Evolutionary conservation across 768 basidiomycete species (phyloP).

Genomic region (Lactifluus hygrophoroides): DNA sequence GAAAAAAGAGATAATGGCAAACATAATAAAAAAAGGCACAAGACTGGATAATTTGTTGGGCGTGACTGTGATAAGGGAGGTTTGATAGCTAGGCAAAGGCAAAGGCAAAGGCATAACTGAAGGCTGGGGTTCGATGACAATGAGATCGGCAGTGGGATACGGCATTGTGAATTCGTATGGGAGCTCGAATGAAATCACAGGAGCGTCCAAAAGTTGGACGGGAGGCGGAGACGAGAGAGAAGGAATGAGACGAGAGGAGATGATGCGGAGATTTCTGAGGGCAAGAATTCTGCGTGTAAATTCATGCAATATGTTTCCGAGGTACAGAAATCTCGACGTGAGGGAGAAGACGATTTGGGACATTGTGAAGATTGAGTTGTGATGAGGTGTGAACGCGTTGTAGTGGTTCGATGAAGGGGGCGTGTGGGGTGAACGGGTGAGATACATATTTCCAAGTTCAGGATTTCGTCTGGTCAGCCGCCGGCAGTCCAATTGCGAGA

Average conservation of each 20-base stretch:
- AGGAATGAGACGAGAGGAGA: background rate
- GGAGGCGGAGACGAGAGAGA: background rate
- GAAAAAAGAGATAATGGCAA: background rate
- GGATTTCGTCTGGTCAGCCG: background rate
- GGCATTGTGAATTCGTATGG: background rate
- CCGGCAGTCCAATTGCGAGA: background rate
- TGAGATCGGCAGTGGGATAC: background rate
- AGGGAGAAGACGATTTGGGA: background rate
- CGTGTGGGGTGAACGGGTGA: background rate
- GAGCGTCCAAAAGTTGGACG: background rate
- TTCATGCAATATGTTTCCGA: background rate
- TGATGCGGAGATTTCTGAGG: background rate
- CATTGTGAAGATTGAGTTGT: conserved; percentile 1
- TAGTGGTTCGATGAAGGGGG: background rate
- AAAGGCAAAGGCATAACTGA: background rate
- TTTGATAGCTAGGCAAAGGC: background rate
- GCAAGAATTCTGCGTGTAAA: conserved; percentile 3
- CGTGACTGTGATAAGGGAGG: background rate
- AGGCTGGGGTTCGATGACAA: background rate
- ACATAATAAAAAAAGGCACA: background rate
- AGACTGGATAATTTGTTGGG: background rate
- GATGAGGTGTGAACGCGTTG: background rate
- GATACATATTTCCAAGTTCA: background rate
- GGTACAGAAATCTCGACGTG: conserved; percentile 1
- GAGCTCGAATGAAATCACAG: background rate